Evolutionary conservation across 768 basidiomycete genomes (phyloP).

Genomic region (Podaxis sp.): DNA sequence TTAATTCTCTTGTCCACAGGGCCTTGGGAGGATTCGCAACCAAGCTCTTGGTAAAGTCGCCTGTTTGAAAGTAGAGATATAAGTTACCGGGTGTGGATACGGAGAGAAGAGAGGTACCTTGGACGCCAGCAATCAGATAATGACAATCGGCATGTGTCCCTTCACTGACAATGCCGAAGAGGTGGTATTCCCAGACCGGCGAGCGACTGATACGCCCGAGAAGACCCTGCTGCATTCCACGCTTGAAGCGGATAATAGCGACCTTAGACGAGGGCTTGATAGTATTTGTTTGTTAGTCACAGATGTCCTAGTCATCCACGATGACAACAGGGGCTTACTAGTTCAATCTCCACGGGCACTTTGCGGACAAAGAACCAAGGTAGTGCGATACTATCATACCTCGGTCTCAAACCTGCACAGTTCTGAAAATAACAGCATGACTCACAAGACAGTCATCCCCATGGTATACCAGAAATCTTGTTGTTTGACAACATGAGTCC

Average conservation of each 20-base stretch:
- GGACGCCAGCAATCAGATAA: conserved; percentile 81
- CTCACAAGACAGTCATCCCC: conserved; percentile 74
- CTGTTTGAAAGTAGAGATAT: conserved; percentile 26
- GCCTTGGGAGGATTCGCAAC: conserved; percentile 68
- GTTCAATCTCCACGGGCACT: conserved; percentile 72
- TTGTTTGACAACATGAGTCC: conserved; percentile 54
- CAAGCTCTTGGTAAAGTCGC: conserved; percentile 75
- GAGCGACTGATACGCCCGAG: conserved; percentile 73
- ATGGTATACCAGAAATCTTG: conserved; percentile 80
- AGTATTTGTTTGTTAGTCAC: conserved; percentile 17
- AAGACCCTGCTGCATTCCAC: conserved; percentile 84
- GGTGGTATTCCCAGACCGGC: conserved; percentile 79
- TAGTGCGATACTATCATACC: conserved; percentile 52
- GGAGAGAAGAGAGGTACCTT: conserved; percentile 35
- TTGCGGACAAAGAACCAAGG: conserved; percentile 78
- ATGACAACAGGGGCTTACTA: conserved; percentile 45
- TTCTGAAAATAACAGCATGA: conserved; percentile 11
- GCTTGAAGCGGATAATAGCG: conserved; percentile 74
- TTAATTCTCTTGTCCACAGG: conserved; percentile 79
- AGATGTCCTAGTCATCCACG: not conserved
- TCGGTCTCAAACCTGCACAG: conserved; percentile 17
- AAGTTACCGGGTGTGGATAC: not conserved
- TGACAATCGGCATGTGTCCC: conserved; percentile 73
- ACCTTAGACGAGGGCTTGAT: conserved; percentile 75
- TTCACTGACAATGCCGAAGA: conserved; percentile 79